phyloP scores from a whole-genome alignment of 306 rosid species.

The Ochetophila trinervis region DNA sequence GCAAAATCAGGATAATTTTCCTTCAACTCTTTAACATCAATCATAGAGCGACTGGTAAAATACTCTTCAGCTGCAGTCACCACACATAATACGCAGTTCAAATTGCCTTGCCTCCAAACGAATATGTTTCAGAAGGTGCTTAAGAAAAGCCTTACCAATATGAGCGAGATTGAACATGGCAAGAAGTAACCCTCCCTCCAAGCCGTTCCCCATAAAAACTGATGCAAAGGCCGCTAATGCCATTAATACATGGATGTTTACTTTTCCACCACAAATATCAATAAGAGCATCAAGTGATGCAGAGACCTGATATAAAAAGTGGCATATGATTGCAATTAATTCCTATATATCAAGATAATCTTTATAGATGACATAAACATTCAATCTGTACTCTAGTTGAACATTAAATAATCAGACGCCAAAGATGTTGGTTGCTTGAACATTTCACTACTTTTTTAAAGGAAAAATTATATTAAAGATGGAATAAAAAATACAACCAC shows the following conservation, averaged over 20 bases:
- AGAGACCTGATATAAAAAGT: slow-evolving; percentile 55
- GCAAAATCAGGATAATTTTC: slow-evolving; percentile 92
- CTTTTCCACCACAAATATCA: slow-evolving; percentile 81
- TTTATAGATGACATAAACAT: neutral
- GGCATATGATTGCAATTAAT: slow-evolving; percentile 11
- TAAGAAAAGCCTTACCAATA: slow-evolving; percentile 56
- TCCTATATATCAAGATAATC: neutral
- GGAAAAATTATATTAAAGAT: too few relatives aligned
- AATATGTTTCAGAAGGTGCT: neutral
- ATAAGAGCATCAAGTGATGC: slow-evolving; percentile 87
- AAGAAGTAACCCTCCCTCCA: slow-evolving; percentile 97
- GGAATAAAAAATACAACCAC: too few relatives aligned
- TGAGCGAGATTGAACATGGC: slow-evolving; percentile 96
- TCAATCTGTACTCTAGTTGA: neutral
- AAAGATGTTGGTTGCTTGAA: too few relatives aligned
- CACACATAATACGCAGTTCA: slow-evolving; percentile 28
- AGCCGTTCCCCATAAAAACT: slow-evolving; percentile 79
- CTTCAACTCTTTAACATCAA: slow-evolving; percentile 86
- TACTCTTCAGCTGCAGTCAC: slow-evolving; percentile 82
- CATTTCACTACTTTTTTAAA: too few relatives aligned
- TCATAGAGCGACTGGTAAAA: slow-evolving; percentile 86
- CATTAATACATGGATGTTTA: slow-evolving; percentile 90
- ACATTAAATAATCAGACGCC: neutral
- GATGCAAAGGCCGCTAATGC: slow-evolving; percentile 98
- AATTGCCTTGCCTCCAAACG: slow-evolving; percentile 7